These are phyloP conservation scores for Lachnellula cervina DNA, from an alignment of 2,329 filamentous ascomycete genomes.

Conservation along the genomic window DNA sequence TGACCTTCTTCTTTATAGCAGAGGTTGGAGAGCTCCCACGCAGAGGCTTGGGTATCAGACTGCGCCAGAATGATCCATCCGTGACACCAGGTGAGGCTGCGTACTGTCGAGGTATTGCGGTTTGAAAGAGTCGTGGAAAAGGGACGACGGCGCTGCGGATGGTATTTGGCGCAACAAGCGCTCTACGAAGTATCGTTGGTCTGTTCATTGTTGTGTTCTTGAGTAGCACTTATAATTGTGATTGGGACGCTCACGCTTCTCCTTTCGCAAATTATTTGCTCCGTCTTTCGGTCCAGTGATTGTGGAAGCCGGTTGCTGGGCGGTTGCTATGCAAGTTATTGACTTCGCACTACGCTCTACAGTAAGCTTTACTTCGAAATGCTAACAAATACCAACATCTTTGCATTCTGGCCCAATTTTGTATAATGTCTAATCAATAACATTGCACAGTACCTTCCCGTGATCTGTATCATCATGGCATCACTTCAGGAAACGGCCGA, in stretches of 20 bases:
- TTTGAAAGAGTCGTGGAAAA: conserved; percentile 2
- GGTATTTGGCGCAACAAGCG: conserved; percentile 22
- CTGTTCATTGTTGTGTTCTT: conserved; percentile 19
- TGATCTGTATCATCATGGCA: conserved; percentile 34
- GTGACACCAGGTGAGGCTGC: conserved; percentile 35
- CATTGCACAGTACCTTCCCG: conserved; percentile 13
- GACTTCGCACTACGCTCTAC: background rate
- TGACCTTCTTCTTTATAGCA: conserved; percentile 35
- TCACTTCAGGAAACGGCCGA: conserved; percentile 39
- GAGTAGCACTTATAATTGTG: background rate
- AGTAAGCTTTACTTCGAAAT: background rate
- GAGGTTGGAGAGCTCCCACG: conserved; percentile 41
- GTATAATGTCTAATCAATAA: conserved; percentile 33
- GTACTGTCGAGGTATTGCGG: conserved; percentile 17
- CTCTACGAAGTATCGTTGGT: conserved; percentile 17
- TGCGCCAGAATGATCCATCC: conserved; percentile 55
- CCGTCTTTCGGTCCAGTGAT: no score
- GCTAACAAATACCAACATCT: conserved; percentile 7
- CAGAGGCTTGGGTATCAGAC: conserved; percentile 63
- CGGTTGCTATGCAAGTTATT: no score
- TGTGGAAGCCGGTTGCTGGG: no score
- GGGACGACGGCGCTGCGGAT: conserved; percentile 20
- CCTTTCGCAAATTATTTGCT: background rate
- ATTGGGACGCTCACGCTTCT: background rate
- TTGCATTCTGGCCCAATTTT: conserved; percentile 16